phyloP scores from a whole-genome alignment of 1,139 yeast genomes.

The Spencermartinsiella ligniputridi region DNA sequence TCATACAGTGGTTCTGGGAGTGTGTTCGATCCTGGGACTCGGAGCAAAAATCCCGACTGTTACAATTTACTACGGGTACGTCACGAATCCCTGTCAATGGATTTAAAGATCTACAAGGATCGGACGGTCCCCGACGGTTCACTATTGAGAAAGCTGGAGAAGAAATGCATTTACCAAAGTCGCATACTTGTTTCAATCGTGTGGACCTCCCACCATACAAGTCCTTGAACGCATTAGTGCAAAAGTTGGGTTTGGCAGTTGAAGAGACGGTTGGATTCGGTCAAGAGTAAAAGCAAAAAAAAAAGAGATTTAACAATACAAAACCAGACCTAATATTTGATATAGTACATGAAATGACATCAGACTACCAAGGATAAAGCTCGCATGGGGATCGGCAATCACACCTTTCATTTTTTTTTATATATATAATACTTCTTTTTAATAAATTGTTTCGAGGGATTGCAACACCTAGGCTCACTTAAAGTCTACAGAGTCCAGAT shows the following conservation, averaged over 20 bases:
- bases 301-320: neutral
- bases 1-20: slow-evolving; percentile 97
- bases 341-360: neutral
- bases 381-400: neutral
- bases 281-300: slow-evolving; percentile 56
- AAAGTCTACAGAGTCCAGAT: too few relatives aligned
- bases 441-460: too few relatives aligned
- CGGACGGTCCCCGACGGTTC: slow-evolving; percentile 98
- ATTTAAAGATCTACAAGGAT: slow-evolving; percentile 95
- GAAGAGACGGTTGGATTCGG: slow-evolving; percentile 96
- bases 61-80: slow-evolving; percentile 98
- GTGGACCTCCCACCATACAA: slow-evolving; percentile 84
- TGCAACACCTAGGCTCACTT: too few relatives aligned
- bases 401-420: too few relatives aligned
- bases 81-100: slow-evolving; percentile 99
- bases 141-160: slow-evolving; percentile 98
- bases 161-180: slow-evolving; percentile 85
- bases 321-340: neutral
- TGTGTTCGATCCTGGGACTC: slow-evolving; percentile 92
- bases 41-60: slow-evolving; percentile 90
- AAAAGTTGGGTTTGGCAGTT: slow-evolving; percentile 79
- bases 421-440: too few relatives aligned
- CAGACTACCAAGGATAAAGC: neutral
- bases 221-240: slow-evolving; percentile 69
- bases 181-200: slow-evolving; percentile 93